These are phyloP conservation scores for Globisporangium takayamanum DNA, from an alignment of 352 stramenopile genomes.

Conservation along the genomic window DNA sequence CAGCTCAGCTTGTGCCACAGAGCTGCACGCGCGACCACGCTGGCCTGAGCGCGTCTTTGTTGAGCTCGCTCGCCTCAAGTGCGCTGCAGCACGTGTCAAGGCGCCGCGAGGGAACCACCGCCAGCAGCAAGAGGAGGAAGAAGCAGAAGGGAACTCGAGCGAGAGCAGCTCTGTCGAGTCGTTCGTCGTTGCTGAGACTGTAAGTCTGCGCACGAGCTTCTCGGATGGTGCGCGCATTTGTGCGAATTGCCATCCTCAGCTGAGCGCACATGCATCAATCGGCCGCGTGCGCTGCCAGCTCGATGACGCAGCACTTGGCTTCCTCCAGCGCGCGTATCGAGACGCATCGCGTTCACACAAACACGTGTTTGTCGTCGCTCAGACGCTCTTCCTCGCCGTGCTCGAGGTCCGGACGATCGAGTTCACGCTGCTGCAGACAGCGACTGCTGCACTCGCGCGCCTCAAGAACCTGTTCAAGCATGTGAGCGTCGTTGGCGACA, in stretches of 20 bases:
- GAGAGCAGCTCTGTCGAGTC: slow-evolving; percentile 12
- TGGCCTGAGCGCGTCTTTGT: slow-evolving; percentile 40
- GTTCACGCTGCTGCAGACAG: slow-evolving; percentile 32
- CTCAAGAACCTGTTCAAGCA: slow-evolving; percentile 53
- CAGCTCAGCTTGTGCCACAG: not conserved
- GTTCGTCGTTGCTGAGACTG: slow-evolving; percentile 28
- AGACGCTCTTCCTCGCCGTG: slow-evolving; percentile 43
- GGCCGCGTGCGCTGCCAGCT: slow-evolving; percentile 44
- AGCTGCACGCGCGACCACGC: not conserved
- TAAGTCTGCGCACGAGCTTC: slow-evolving; percentile 41
- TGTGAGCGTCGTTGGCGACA: slow-evolving; percentile 47
- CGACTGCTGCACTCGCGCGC: slow-evolving; percentile 3
- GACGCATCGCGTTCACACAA: slow-evolving; percentile 3
- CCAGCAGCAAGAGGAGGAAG: not conserved
- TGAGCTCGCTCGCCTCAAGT: slow-evolving; percentile 25
- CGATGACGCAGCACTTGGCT: slow-evolving; percentile 19
- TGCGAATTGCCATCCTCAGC: slow-evolving; percentile 34
- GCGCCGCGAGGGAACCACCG: not conserved
- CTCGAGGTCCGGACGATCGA: slow-evolving; percentile 49
- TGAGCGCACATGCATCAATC: slow-evolving; percentile 34
- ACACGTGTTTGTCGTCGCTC: not conserved
- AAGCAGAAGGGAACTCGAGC: not conserved
- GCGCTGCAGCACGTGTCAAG: slow-evolving; percentile 10
- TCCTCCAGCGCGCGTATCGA: slow-evolving; percentile 2
- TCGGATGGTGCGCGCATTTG: slow-evolving; percentile 44